phyloP scores from a whole-genome alignment of 2,329 filamentous ascomycete species.

The Exophiala lecanii-corni region DNA sequence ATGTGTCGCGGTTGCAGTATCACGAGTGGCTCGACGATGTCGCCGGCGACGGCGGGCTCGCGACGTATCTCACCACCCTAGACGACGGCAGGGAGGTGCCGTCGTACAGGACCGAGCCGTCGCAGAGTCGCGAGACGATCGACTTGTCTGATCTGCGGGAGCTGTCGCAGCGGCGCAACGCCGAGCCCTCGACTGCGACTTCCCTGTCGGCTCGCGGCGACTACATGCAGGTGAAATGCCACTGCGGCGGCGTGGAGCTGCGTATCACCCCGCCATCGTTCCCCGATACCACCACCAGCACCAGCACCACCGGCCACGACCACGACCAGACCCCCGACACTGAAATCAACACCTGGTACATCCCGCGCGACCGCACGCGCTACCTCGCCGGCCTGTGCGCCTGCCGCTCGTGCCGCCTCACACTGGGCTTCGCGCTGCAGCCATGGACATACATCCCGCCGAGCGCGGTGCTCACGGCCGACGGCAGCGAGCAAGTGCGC shows the following conservation, averaged over 20 bases:
- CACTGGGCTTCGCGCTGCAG: conserved; percentile 59
- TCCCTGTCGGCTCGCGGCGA: not conserved
- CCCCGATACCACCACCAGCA: conserved; percentile 38
- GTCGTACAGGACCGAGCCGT: conserved; percentile 10
- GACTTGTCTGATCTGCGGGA: conserved; percentile 6
- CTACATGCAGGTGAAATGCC: conserved; percentile 15
- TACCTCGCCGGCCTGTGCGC: conserved; percentile 59
- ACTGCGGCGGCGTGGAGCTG: conserved; percentile 50
- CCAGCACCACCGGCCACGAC: not conserved
- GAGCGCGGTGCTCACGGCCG: conserved; percentile 49
- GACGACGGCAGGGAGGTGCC: conserved; percentile 8
- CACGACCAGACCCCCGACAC: not conserved
- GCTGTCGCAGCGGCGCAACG: not conserved
- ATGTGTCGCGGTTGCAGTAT: conserved; percentile 11
- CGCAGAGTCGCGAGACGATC: not conserved
- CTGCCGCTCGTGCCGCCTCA: conserved; percentile 59
- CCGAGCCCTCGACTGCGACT: not conserved
- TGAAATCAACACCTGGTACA: conserved; percentile 38
- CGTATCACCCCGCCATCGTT: conserved; percentile 51
- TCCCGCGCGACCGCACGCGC: conserved; percentile 50
- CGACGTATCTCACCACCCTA: conserved; percentile 12
- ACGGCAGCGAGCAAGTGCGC: conserved; percentile 32
- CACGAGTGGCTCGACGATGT: conserved; percentile 17
- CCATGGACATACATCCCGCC: conserved; percentile 62
- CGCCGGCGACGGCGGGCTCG: conserved; percentile 21